Evolutionary conservation across 2,329 filamentous ascomycete genomes (phyloP), one percentile per base, ranked within the genome.

Genomic region (Ascochyta koolunga): DNA sequence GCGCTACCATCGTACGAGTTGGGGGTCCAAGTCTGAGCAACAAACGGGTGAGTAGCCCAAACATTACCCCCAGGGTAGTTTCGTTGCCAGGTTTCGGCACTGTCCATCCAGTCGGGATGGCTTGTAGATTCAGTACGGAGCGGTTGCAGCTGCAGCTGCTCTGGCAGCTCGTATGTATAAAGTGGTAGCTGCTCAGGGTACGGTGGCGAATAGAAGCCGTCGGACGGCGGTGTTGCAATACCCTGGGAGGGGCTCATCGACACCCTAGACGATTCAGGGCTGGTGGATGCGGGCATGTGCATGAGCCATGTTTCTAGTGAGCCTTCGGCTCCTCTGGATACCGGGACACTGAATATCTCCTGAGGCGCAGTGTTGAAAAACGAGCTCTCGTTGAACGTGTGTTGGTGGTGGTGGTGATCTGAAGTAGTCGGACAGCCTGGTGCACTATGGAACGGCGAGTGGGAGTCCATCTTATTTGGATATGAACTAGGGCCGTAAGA

Each of bases 271-370:
- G 63, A 64, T 1, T 58, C 16, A 3, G 63, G 56, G 21, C 58
- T 65, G 6, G 43, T 50, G 22, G 42, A 54, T 16, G 39, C 27
- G 19, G 50, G 44, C 18, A 35, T 33, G 1, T 57, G 49, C 15
- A 65, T 37, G 9, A 64, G 19, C 63, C 61, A 64, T n/a, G 56
- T 45, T 33, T 56, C 53, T 5, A 62, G 55, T 3, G 49, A 32
- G 10, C 49, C 36, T 11, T 59, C 47, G 6, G 53, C 38, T 42
- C 49, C 42, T 22, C 54, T 46, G 29, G 54, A 29, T 7, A 50
- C 25, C 21, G 44, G 55, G 9, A 44, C 31, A 9, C 32, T 36
- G 7, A 53, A 33, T 21, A 52, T 24, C 24, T 54, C 44, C 11
- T 42, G 39, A 6, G 37, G 22, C 24, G 45, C 40, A 32, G 36